phyloP scores from a whole-genome alignment of 495 filamentous ascomycete genomes.

The Melanomma pulvis-pyrius region DNA sequence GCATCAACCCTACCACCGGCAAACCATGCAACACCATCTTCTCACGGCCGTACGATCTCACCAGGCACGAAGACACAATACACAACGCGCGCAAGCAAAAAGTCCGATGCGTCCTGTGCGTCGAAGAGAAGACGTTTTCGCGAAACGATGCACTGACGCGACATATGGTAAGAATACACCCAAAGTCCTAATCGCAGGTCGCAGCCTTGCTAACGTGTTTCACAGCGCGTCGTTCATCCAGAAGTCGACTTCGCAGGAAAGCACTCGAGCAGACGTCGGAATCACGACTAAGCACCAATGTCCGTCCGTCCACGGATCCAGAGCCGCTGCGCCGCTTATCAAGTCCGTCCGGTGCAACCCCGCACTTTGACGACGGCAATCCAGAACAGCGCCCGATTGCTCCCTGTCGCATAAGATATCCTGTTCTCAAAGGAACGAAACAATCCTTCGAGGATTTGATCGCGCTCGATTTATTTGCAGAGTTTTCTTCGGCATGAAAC shows the following conservation, averaged over 20 bases:
- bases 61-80: slow-evolving; percentile 95
- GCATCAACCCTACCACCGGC: slow-evolving; percentile 91
- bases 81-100: slow-evolving; percentile 94
- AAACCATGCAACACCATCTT: slow-evolving; percentile 97
- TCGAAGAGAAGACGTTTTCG: slow-evolving; percentile 96
- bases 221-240: slow-evolving; percentile 74
- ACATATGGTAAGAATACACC: slow-evolving; percentile 62
- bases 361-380: not conserved
- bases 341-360: not conserved
- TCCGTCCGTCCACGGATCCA: slow-evolving; percentile 2
- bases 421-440: not conserved
- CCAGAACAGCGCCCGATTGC: not conserved
- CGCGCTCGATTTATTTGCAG: not conserved
- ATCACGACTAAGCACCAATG: slow-evolving; percentile 22
- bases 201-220: slow-evolving; percentile 22
- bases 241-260: slow-evolving; percentile 82
- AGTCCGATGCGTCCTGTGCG: slow-evolving; percentile 90
- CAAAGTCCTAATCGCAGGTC: not conserved
- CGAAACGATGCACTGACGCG: slow-evolving; percentile 89
- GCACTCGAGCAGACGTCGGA: slow-evolving; percentile 40
- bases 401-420: not conserved
- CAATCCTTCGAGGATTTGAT: not conserved
- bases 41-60: slow-evolving; percentile 97
- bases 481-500: slow-evolving; percentile 4
- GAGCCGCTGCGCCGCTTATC: not conserved